Base-by-base conservation (phyloP, 352 stramenopile species). In the Phytophthora quininea region DNA sequence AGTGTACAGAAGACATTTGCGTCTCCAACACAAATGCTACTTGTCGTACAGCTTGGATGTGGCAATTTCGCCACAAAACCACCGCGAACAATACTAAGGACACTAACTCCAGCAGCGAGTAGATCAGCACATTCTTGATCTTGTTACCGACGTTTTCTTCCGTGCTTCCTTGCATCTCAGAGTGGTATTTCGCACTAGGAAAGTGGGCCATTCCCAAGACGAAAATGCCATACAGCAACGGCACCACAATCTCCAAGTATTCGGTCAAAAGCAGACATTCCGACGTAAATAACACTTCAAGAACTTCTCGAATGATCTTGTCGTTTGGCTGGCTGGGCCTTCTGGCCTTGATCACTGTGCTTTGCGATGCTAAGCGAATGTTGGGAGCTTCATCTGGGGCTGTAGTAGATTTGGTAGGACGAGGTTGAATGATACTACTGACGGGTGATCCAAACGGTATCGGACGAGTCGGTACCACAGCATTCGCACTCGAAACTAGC, bases 171-270 rank as follows among this genome's bases (percentile, higher is more conserved):
- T 37, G 8, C 7, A 75, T 52, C 43, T 77, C 66, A 29, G 57
- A 10, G 49, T 78, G 73, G 38, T 69, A 78, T 15, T 50, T 5
- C 10, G 50, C 49, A 40, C 65, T 76, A 3, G 58, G 60, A 0
- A 76, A 51, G 1, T 54, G 19, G 3, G 62, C 15, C 40, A 77
- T 35, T 2, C 58, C 49, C 12, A 48, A 1, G 12, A 64, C 55
- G 32, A 49, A 77, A 10, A 15, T 50, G 29, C 19, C 58, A 47
- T 75, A 80, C 24, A 77, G 54, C 3, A 76, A 9, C 0, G 64
- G 68, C 31, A 77, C 62, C 47, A 77, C 53, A 12, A 61, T 55
- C 49, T 80, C 73, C 29, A 67, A 51, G 51, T 77, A 77, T 54
- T 11, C 35, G 35, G 35, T 24, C 19, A 24, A 24, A 24, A 24